Evolutionary conservation across 139 green algal genomes (phyloP), one percentile per base, ranked within the genome.

Genomic region (Picochlorum sp.): DNA sequence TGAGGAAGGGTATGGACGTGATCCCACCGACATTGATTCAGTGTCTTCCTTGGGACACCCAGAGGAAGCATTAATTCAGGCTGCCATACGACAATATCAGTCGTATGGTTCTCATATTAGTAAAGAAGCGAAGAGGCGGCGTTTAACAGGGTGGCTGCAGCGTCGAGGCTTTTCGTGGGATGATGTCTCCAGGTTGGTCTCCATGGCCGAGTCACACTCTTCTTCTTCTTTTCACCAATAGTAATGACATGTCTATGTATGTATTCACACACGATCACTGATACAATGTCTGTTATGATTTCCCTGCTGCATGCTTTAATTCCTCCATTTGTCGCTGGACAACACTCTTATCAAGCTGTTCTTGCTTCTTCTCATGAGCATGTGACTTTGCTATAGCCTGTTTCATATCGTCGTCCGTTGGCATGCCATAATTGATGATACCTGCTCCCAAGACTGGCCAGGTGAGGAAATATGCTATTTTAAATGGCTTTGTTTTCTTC

Each of bases 141-240:
- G 78, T 1, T 23, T 85, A 49, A 61, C 73, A 45, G 68, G 45
- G 24, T 85, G 71, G 71, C 56, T 83, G 57, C 68, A 77, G 49
- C 61, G 76, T 26, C 28, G 74, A 13, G 75, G 74, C 2, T 69
- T 77, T 64, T 49, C 24, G 11, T 81, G 74, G 69, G 69, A 69
- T 41, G 71, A 58, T 18, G 47, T 78, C 4, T 68, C 34, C 3
- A 21, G 46, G 6, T 4, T 81, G 4, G 15, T 81, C 21, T 44
- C 57, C 11, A 21, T 56, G 15, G 26, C 23, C 0, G 51, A 59
- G 26, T 34, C 13, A 7, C 20, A 34, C 23, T 7, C 28, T 30
- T 30, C 28, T 26, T 26, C 24, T 26, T 26, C 24, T 26, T 26
- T 26, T 7, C 28, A 30, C 28, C 28, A 30, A 30, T 30, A 30